Base-by-base conservation (phyloP, 371 early-diverging fungal species). In the Mortierella sp. region DNA sequence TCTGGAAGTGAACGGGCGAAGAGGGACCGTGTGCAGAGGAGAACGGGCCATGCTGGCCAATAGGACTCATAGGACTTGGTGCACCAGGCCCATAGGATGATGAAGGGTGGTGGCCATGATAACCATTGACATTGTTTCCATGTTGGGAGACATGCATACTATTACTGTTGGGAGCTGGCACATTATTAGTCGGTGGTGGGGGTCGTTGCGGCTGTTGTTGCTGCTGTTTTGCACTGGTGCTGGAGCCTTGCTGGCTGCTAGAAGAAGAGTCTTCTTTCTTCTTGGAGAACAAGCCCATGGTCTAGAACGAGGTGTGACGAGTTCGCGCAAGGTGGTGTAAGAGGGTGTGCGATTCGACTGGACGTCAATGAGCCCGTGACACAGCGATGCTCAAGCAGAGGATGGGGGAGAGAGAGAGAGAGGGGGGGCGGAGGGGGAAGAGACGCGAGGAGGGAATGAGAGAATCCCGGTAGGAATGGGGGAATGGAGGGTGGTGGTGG, bases 131-230 rank as follows among this genome's bases (percentile, higher is more conserved):
- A 24, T 9, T 49, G 40, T 47, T 48, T 7, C 62, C 49, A 34
- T 48, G 55, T 22, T 1, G 34, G 6, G 66, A 57, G 31, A 60
- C 28, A 46, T 59, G 60, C 27, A 58, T 49, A 40, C 51, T 59
- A 27, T 25, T 60, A 47, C 24, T 59, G 19, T 46, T 60, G 31
- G 39, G 22, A 6, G 63, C 67, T 39, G 50, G 45, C n/a, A 67
- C 57, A 25, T 67, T 67, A 37, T 63, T 73, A 2, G 68, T 60
- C 10, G 74, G 31, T 2, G 74, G 74, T n/a, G 74, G 63, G 22
- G 68, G 74, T 22, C 68, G 74, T n/a, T n/a, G n/a, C n/a, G n/a
- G n/a, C n/a, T n/a, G n/a, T n/a, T n/a, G n/a, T n/a, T n/a, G n/a
- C 31, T 72, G 71, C 53, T 64, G 54, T 9, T 54, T 52, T 21